These are phyloP conservation scores for Corymbia calophylla DNA, from an alignment of 441 rosid genomes.

Conservation along the genomic window DNA sequence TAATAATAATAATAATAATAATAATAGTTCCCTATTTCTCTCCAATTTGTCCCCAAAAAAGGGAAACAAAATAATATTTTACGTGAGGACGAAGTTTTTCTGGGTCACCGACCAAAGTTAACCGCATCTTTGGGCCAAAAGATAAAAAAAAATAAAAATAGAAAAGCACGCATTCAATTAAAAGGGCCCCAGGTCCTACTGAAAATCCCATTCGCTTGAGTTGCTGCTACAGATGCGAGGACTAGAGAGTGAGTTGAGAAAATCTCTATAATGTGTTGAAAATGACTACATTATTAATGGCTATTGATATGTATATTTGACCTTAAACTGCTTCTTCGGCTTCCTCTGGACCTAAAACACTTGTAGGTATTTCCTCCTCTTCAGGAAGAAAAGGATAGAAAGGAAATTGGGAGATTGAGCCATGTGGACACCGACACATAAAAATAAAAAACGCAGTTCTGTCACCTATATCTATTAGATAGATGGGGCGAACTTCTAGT, in stretches of 20 bases:
- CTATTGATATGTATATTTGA: neutral
- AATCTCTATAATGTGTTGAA: neutral
- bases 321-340: too few species aligned
- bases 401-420: too few species aligned
- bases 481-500: too few species aligned
- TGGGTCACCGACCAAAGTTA: neutral
- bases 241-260: neutral
- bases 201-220: neutral
- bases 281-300: neutral
- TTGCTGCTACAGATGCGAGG: neutral
- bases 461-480: too few species aligned
- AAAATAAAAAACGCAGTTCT: too few species aligned
- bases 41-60: neutral
- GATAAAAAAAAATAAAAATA: neutral
- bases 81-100: neutral
- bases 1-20: too few species aligned
- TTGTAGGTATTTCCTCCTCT: too few species aligned
- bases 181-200: neutral
- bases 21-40: neutral
- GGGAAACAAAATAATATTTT: neutral
- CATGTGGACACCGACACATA: too few species aligned
- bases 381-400: too few species aligned
- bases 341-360: too few species aligned
- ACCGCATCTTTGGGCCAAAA: neutral
- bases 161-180: neutral